phyloP scores from a whole-genome alignment of 305 asterid species.

The Solanum chacoense region DNA sequence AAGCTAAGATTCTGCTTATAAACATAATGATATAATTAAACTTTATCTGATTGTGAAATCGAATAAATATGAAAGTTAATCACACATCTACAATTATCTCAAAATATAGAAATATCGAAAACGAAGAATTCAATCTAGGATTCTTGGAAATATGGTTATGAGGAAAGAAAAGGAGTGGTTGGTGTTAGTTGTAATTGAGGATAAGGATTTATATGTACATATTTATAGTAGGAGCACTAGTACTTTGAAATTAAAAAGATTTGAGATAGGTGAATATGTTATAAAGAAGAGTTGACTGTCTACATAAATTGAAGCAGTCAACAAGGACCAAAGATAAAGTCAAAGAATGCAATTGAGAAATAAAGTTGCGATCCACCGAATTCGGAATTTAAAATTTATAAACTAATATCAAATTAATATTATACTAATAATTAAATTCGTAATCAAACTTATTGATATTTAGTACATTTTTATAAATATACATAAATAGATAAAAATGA shows the following conservation, averaged over 20 bases:
- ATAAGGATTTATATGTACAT: neutral
- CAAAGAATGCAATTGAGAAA: neutral
- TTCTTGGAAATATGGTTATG: neutral
- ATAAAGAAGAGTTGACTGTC: neutral
- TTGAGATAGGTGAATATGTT: neutral
- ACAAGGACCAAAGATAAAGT: neutral
- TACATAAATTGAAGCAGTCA: neutral
- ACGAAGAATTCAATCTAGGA: neutral
- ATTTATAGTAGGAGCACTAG: neutral
- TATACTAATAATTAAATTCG: neutral
- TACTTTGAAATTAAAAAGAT: neutral
- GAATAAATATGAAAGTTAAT: fast-evolving
- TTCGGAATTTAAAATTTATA: neutral
- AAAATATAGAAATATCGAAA: neutral
- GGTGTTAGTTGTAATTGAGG: neutral
- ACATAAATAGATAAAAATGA: fast-evolving
- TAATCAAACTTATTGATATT: neutral
- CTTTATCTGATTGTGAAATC: no score
- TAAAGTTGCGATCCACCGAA: no score
- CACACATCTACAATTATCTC: neutral
- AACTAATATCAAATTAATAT: neutral
- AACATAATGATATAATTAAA: no score
- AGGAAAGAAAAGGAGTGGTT: neutral
- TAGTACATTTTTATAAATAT: neutral
- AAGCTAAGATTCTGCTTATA: neutral